A percentile compares a stretch with the other conserved stretches of the same genome.
Conservation (phyloP, 176 grass and related monocot genomes). For the Neostapfia colusana region DNA sequence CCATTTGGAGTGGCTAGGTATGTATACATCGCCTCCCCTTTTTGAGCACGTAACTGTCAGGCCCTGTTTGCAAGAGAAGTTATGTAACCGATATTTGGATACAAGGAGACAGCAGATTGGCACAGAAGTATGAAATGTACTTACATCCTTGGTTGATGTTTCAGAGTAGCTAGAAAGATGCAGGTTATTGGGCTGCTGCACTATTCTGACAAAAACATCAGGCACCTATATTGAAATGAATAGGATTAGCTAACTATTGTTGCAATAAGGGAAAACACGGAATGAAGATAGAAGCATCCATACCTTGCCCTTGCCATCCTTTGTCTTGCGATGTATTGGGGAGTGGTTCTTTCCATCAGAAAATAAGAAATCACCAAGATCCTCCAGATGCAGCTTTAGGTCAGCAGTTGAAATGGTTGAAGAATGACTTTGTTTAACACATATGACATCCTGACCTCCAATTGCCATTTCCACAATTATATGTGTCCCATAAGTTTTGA, state of each 20-base stretch:
- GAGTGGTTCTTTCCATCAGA: slow-evolving; percentile 68
- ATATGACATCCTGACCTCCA: slow-evolving; percentile 92
- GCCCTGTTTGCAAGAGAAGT: slow-evolving; percentile 59
- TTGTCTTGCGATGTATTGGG: slow-evolving; percentile 68
- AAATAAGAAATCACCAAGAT: slow-evolving; percentile 88
- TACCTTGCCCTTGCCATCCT: slow-evolving; percentile 86
- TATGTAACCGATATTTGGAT: background rate
- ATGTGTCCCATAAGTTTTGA: slow-evolving; percentile 86
- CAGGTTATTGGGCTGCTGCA: slow-evolving; percentile 74
- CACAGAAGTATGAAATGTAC: slow-evolving; percentile 21
- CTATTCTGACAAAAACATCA: slow-evolving; percentile 75
- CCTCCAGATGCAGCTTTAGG: slow-evolving; percentile 83
- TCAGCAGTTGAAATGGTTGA: slow-evolving; percentile 76
- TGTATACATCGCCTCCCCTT: slow-evolving; percentile 66
- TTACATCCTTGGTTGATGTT: slow-evolving; percentile 91
- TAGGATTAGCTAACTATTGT: slow-evolving; percentile 23
- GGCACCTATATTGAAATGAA: slow-evolving; percentile 67
- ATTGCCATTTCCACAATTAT: slow-evolving; percentile 91
- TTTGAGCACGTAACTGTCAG: slow-evolving; percentile 85
- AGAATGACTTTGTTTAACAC: slow-evolving; percentile 80
- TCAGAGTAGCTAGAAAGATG: slow-evolving; percentile 76
- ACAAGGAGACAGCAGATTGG: slow-evolving; percentile 26
- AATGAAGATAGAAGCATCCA: background rate
- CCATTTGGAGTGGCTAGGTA: slow-evolving; percentile 76
- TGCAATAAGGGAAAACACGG: background rate